These are phyloP conservation scores for Sphagnum fallax DNA, from an alignment of 228 moss, liverwort and hornwort species.

Conservation along the genomic window DNA sequence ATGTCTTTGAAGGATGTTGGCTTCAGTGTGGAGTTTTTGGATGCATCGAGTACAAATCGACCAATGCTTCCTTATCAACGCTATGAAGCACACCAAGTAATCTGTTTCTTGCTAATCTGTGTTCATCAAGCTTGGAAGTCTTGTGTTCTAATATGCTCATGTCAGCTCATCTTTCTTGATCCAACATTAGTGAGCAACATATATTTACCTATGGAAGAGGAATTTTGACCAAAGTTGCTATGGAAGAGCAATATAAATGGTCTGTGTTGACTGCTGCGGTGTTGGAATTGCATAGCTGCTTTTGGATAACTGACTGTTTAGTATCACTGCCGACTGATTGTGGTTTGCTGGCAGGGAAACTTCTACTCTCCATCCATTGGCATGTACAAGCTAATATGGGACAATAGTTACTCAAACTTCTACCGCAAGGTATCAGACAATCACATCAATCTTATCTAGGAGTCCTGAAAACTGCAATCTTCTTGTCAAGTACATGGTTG, in stretches of 20 bases:
- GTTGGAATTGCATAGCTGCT: not conserved
- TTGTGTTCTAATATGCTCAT: no score
- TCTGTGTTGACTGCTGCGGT: no score
- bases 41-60: conserved; percentile 27
- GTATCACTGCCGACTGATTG: not conserved
- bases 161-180: no score
- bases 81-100: conserved; percentile 70
- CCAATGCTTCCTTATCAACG: conserved; percentile 90
- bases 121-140: no score
- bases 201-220: no score
- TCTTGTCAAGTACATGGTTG: no score
- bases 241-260: no score
- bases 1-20: conserved; percentile 70
- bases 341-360: conserved; percentile 50
- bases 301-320: no score
- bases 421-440: conserved; percentile 56
- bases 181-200: no score
- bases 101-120: not conserved
- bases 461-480: no score
- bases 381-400: conserved; percentile 82
- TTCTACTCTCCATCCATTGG: conserved; percentile 84
- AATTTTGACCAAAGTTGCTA: no score
- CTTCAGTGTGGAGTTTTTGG: conserved; percentile 78
- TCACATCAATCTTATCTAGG: no score
- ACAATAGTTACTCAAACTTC: conserved; percentile 93